phyloP scores from a whole-genome alignment of 257 asterid species.

The Solanum boliviense region DNA sequence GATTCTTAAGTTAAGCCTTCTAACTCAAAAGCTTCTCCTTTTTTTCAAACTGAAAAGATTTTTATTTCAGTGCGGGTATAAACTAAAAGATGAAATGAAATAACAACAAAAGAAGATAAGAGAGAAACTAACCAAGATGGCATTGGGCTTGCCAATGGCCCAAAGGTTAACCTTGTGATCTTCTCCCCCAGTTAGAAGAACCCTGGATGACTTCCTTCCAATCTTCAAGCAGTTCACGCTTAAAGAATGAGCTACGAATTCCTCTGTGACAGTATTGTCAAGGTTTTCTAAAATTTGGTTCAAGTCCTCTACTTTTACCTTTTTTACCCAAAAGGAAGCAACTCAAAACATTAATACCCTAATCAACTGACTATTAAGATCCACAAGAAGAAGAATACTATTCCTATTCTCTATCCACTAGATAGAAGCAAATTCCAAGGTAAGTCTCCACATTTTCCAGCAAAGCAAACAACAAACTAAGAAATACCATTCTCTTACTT shows the following conservation, averaged over 20 bases:
- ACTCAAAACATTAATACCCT: not conserved
- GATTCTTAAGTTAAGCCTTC: not conserved
- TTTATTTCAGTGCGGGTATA: not conserved
- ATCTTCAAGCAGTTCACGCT: conserved; percentile 95
- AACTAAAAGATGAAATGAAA: not conserved
- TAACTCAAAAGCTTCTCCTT: not conserved
- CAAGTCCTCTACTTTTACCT: not conserved
- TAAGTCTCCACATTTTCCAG: not conserved
- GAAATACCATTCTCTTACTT: not conserved
- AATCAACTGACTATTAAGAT: not conserved
- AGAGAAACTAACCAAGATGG: conserved; percentile 74
- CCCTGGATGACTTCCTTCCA: conserved; percentile 91
- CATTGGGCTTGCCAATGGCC: conserved; percentile 99
- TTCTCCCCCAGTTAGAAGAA: conserved; percentile 97
- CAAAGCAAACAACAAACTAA: not conserved
- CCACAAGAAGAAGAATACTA: not conserved
- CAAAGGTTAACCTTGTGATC: conserved; percentile 98
- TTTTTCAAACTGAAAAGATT: not conserved
- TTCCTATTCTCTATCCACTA: not conserved
- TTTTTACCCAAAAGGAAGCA: not conserved
- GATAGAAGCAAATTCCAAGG: not conserved
- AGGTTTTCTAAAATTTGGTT: conserved; percentile 32
- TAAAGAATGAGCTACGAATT: conserved; percentile 93
- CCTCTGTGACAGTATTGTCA: conserved; percentile 62
- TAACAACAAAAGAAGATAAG: not conserved